Evolutionary conservation across 1,284 basidiomycete genomes (phyloP).

Genomic region (Chondrostereum purpureum): DNA sequence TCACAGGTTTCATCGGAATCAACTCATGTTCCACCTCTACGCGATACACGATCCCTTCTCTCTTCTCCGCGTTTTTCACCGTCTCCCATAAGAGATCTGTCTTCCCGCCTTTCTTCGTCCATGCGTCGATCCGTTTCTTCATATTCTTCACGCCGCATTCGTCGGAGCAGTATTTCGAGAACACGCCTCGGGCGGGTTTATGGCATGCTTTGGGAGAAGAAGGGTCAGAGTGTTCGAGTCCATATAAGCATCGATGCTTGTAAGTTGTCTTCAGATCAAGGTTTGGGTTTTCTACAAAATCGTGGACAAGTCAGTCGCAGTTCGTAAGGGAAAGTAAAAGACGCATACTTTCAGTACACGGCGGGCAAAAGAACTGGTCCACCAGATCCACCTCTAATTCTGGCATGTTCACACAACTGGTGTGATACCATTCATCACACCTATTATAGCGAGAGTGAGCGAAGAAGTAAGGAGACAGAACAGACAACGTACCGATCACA

Average conservation of each 20-base stretch:
- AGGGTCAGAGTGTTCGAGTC: slow-evolving; percentile 54
- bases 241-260: slow-evolving; percentile 67
- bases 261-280: slow-evolving; percentile 66
- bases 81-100: slow-evolving; percentile 61
- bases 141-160: slow-evolving; percentile 70
- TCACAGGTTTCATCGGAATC: slow-evolving; percentile 17
- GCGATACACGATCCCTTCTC: slow-evolving; percentile 60
- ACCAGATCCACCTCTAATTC: slow-evolving; percentile 76
- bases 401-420: slow-evolving; percentile 70
- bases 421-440: slow-evolving; percentile 89
- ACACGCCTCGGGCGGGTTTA: slow-evolving; percentile 66
- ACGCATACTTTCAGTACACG: slow-evolving; percentile 56
- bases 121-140: slow-evolving; percentile 53
- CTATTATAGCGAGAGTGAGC: slow-evolving; percentile 29
- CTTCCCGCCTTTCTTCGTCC: slow-evolving; percentile 53
- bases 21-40: slow-evolving; percentile 19
- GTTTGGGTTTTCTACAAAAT: slow-evolving; percentile 49
- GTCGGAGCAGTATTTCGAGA: slow-evolving; percentile 82
- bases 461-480: slow-evolving; percentile 1
- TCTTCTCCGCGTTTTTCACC: slow-evolving; percentile 57
- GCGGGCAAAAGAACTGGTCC: slow-evolving; percentile 81
- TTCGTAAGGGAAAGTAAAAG: slow-evolving; percentile 9
- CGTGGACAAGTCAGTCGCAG: no score
- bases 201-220: slow-evolving; percentile 62
- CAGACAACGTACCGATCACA: slow-evolving; percentile 65